Conservation (phyloP, 352 stramenopile genomes). For the Phytophthora macrochlamydospora region DNA sequence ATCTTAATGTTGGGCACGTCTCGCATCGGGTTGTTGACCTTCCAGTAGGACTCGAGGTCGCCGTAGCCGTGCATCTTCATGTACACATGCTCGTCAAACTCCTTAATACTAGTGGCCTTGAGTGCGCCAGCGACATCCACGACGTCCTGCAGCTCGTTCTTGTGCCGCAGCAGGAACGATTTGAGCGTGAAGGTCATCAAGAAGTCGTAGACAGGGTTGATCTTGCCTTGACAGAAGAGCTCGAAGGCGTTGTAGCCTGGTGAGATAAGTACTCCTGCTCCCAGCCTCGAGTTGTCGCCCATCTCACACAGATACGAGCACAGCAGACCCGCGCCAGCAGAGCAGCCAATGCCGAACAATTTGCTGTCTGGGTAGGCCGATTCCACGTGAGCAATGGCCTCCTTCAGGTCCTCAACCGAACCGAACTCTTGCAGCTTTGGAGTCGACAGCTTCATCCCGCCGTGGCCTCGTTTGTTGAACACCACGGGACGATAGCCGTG, state of each 20-base stretch:
- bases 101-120: conserved; percentile 53
- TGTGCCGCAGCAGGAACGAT: conserved; percentile 62
- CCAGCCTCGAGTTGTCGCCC: conserved; percentile 52
- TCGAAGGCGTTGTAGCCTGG: conserved; percentile 79
- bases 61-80: conserved; percentile 81
- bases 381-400: conserved; percentile 63
- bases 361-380: conserved; percentile 45
- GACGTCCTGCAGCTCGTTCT: conserved; percentile 41
- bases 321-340: conserved; percentile 68
- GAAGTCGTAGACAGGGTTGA: conserved; percentile 77
- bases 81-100: conserved; percentile 83
- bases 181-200: conserved; percentile 82
- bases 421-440: conserved; percentile 77
- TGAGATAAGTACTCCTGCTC: conserved; percentile 70
- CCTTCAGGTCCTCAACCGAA: conserved; percentile 59
- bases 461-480: conserved; percentile 87
- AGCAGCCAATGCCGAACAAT: conserved; percentile 77
- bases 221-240: conserved; percentile 70
- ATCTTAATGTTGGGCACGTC: conserved; percentile 55
- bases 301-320: conserved; percentile 78
- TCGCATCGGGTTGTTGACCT: conserved; percentile 79
- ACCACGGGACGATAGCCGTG: conserved; percentile 79
- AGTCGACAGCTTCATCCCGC: conserved; percentile 60
- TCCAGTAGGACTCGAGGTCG: conserved; percentile 71
- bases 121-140: conserved; percentile 58